Base-by-base conservation (phyloP, 352 stramenopile species). In the Thraustochytrium striatum region DNA sequence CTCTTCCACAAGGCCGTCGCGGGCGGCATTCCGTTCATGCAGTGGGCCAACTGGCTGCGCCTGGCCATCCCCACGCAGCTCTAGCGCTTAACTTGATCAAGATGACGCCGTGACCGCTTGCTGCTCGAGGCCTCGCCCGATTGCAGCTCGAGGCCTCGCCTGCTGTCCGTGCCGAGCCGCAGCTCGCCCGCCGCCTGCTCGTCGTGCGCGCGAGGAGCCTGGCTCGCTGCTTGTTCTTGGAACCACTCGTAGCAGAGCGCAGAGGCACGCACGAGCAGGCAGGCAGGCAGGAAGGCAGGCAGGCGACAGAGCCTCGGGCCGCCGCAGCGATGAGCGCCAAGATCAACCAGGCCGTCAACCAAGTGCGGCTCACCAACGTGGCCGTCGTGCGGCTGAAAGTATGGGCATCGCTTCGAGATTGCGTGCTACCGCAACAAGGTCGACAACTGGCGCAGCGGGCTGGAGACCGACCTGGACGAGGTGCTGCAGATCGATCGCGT, bases 341-440 rank as follows among this genome's bases (percentile, higher is more conserved):
- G 47, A 82, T 82, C 55, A 69, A 68, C 13, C 44, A 81, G 75
- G 78, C 79, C n/a, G 79, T 83, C 55, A 83, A 69, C 36, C 80
- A 84, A 57, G 61, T 82, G 35, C 58, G 73, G 50, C 44, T 99
- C 70, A 99, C 95, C 28, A 99, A 99, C 83, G 95, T 99, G 39
- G 95, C 95, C 19, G 88, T 98, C 16, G 96, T 99, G 72, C 88
- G 93, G 50, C 90, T 98, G 57, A 92, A 97, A 75, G 57, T 85
- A 87, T 52, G 95, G 95, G n/a, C 96, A 98, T 83, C 89, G 94
- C 52, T 99, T 99, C 84, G 96, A 99, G 86, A 95, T 99, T 65
- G 96, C 96, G 13, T 98, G 94, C 85, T 99, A 99, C 87, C 93
- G 94, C 78, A 99, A 98, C 89, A 99, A 87, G 69, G 85, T 88